Percentiles rank a stretch among this genome's conserved stretches.
phyloP scores from a whole-genome alignment of 2,329 filamentous ascomycete species.

The Aspergillus versicolor region DNA sequence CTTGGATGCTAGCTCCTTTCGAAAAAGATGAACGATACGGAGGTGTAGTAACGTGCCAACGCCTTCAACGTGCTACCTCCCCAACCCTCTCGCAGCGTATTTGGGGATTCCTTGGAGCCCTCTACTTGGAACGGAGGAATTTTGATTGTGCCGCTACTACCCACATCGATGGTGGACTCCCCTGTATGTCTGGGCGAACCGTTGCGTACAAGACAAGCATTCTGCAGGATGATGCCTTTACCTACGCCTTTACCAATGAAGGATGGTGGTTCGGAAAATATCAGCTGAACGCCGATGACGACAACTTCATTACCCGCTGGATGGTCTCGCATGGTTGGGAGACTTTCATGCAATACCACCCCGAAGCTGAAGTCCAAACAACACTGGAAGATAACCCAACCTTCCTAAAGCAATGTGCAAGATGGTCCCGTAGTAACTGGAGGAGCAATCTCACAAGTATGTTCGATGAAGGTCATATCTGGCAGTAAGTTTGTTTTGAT shows the following conservation, averaged over 20 bases:
- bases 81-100: conserved; percentile 61
- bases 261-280: conserved; percentile 75
- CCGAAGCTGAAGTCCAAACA: conserved; percentile 86
- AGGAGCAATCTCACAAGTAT: conserved; percentile 92
- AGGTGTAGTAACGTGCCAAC: conserved; percentile 88
- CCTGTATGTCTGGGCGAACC: conserved; percentile 91
- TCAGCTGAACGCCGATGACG: conserved; percentile 92
- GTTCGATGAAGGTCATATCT: conserved; percentile 77
- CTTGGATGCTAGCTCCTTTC: conserved; percentile 91
- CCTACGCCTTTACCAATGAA: conserved; percentile 86
- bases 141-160: conserved; percentile 97
- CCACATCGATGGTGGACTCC: conserved; percentile 91
- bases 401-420: conserved; percentile 88
- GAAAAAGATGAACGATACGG: conserved; percentile 75
- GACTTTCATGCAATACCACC: conserved; percentile 92
- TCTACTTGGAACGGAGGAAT: conserved; percentile 90
- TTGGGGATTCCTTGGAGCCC: conserved; percentile 87
- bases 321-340: conserved; percentile 89
- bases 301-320: conserved; percentile 98
- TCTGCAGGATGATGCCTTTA: conserved; percentile 79
- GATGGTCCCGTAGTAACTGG: conserved; percentile 98
- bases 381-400: conserved; percentile 86
- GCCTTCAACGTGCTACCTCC: conserved; percentile 68
- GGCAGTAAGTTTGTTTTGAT: conserved; percentile 60
- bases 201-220: conserved; percentile 90